Base-by-base conservation (phyloP, 768 basidiomycete genomes). In the Phylloporus sp. region DNA sequence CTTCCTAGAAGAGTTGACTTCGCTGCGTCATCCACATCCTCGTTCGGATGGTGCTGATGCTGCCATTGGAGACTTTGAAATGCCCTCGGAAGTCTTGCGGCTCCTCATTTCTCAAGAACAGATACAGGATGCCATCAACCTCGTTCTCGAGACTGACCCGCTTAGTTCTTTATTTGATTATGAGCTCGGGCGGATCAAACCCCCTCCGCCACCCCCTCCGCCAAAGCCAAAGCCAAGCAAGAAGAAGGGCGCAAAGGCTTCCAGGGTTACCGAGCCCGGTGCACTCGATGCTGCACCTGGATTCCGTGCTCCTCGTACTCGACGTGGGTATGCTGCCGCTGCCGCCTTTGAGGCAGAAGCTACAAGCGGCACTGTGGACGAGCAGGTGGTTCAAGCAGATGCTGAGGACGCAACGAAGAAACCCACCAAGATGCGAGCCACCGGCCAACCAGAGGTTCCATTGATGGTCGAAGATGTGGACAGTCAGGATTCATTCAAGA, bases 381-480 rank as follows among this genome's bases (percentile, higher is more conserved):
- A 64, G 13, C 56, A 54, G 20, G 24, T 42, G 40, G 22, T 22
- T 0, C 38, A 65, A 32, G 43, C 32, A 16, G 47, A 6, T 29
- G 41, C 16, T 29, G 58, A 41, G 12, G 66, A 64, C 6, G 48
- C 48, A 11, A 35, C 44, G 40, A 64, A 73, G 70, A 63, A 68
- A 65, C 16, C 57, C 56, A n/a, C 53, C 57, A 56, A 63, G 36
- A 32, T 29, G 26, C 69, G 67, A 16, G 16, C 24, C 32, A 15
- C 49, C 22, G 61, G 69, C 52, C 65, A 68, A 43, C 56, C 73
- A 13, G 73, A 74, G 2, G 63, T 75, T 3, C 79, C 85, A 5
- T 76, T 79, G 23, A 71, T 88, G 48, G 84, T 91, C 3, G 78
- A 83, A n/a, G 75, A 83, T 36, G 81, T 95, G 28, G 87, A 86